phyloP scores from a whole-genome alignment of 2,329 filamentous ascomycete genomes.

The Teratosphaeria zuluensis region DNA sequence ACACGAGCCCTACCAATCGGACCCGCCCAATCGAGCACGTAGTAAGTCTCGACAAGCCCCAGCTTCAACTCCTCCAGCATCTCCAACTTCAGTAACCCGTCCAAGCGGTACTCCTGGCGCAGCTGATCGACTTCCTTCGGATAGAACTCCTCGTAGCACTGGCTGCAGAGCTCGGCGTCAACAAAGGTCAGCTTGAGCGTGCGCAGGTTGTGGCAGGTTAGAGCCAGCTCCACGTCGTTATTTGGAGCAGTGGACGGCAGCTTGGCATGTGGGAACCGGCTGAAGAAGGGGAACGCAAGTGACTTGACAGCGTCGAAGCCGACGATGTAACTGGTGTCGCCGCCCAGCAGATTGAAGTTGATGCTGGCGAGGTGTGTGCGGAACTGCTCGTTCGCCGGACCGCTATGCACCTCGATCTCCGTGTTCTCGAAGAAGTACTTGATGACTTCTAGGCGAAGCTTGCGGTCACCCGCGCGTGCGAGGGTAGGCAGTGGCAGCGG shows the following conservation, averaged over 20 bases:
- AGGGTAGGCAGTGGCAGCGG: neutral
- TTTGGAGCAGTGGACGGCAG: constrained; percentile 2
- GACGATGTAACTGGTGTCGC: neutral
- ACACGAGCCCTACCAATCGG: neutral
- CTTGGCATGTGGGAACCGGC: constrained; percentile 2
- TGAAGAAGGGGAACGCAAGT: constrained; percentile 11
- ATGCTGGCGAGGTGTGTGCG: neutral
- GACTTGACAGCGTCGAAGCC: constrained; percentile 10
- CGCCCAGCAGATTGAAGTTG: constrained; percentile 1
- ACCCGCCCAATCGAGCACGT: neutral
- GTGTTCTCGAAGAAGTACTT: constrained; percentile 1
- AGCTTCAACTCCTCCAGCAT: neutral
- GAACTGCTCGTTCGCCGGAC: too few relatives aligned
- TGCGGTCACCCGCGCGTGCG: constrained; percentile 1
- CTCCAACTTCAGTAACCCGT: neutral
- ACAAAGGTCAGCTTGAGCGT: neutral
- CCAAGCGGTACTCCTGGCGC: neutral
- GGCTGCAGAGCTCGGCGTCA: neutral
- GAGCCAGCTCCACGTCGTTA: constrained; percentile 9
- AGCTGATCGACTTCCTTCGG: constrained; percentile 1
- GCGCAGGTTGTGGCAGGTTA: constrained; percentile 7
- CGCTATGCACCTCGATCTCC: constrained; percentile 4
- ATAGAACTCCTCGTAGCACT: neutral
- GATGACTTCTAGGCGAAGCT: constrained; percentile 3
- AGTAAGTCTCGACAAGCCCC: neutral